Evolutionary conservation across 75 land plant species (phyloP), one percentile per base, ranked within the genome.

Genomic region (Selaginella tamariscina): DNA sequence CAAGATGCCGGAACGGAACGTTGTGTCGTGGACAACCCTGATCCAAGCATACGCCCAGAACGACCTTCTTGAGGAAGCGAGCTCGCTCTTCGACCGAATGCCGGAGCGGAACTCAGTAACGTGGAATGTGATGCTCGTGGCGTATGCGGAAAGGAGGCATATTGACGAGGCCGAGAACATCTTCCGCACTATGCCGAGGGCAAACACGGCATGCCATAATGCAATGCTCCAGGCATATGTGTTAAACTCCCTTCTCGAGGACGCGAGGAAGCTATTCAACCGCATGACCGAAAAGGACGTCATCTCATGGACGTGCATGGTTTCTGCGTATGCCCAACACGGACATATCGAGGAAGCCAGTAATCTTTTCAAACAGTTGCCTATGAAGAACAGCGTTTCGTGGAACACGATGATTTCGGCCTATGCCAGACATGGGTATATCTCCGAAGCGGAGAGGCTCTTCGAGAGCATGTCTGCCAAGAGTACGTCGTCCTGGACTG

Each of bases 101-200:
- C 62, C 62, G 8, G 21, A 59, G 2, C 62, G 18, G n/a, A 59
- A 59, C 26, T 2, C 23, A 8, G 23, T 59, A 8, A 9, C 23
- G 9, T 59, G 62, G 62, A 59, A 59, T n/a, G 62, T 59, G 8
- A 59, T 59, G 62, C 23, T 59, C 26, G 9, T 26, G 8, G 21
- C 62, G 8, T 59, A 59, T n/a, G 5, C 26, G n/a, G 8, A 59
- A 5, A 21, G 23, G 8, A 23, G 62, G 26, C 26, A 23, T 23
- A 2, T 59, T 2, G 26, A 59, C 18, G 21, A 59, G 21, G 62
- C 62, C 26, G 27, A 23, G 8, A 23, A 23, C 26, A 2, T 59
- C 18, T 59, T 59, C 26, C 5, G 23, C 8, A 5, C 8, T 2
- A 59, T 59, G 62, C 62, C 62, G 15, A 39, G 15, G 5, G 11